Conservation (phyloP, 2,329 filamentous ascomycete genomes). For the Domatiomyces catenatus region DNA sequence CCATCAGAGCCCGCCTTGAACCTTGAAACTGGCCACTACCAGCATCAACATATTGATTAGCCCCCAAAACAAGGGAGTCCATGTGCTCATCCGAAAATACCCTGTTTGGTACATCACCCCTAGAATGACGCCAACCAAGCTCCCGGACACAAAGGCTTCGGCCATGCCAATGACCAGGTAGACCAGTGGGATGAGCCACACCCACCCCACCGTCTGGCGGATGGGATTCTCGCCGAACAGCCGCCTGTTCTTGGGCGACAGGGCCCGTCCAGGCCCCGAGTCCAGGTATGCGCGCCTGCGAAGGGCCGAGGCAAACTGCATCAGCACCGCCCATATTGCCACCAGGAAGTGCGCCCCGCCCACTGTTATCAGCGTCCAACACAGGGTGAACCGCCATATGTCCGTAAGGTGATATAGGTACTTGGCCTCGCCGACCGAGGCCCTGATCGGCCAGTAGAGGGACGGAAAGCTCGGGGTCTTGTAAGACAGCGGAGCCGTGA, state of each 20-base stretch:
- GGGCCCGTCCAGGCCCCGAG: constrained; percentile 4
- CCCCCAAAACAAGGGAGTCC: constrained; percentile 82
- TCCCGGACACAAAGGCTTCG: constrained; percentile 66
- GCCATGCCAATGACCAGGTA: constrained; percentile 58
- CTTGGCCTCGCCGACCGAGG: constrained; percentile 38
- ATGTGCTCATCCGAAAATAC: constrained; percentile 82
- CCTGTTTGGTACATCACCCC: constrained; percentile 68
- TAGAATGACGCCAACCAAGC: constrained; percentile 61
- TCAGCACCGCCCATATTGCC: constrained; percentile 53
- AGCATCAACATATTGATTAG: constrained; percentile 69
- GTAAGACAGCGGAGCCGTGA: constrained; percentile 32
- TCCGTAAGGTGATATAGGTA: constrained; percentile 62
- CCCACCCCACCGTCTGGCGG: constrained; percentile 17
- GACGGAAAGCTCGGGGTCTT: constrained; percentile 59
- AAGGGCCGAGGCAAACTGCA: constrained; percentile 35
- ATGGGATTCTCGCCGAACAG: constrained; percentile 14
- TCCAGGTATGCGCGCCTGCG: constrained; percentile 9
- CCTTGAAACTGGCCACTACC: constrained; percentile 79
- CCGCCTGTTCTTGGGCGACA: constrained; percentile 14
- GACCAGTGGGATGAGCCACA: constrained; percentile 58
- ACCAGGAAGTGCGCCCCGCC: constrained; percentile 59
- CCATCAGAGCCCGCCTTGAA: constrained; percentile 67
- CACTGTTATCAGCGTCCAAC: constrained; percentile 74
- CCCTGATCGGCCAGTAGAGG: constrained; percentile 57
- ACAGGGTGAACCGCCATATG: constrained; percentile 74